Evolutionary conservation across 1,284 basidiomycete genomes (phyloP), one percentile per base, ranked within the genome.

Genomic region (Sporisorium scitamineum): DNA sequence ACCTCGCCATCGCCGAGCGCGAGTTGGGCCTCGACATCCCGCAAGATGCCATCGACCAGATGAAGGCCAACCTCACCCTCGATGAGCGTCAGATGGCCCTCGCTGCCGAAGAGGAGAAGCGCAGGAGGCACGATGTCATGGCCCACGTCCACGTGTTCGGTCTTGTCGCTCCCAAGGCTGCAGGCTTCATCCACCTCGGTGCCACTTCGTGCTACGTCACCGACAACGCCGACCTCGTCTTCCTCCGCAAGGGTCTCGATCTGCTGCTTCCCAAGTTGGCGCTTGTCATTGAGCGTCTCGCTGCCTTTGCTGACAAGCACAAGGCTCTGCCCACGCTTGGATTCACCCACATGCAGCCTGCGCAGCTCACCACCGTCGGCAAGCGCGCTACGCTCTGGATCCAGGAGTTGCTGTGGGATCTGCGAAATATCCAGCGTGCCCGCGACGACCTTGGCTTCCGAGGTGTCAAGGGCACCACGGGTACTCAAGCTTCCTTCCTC

Each of bases 201-300:
- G 96, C 96, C 44, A 99, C 96, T 8, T 97, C 95, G 6, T 99
- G 96, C 88, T 99, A 95, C 87, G 96, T 99, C 52, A 99, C 96
- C 31, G 96, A 99, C 70, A 86, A 86, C 58, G 77, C 96, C 55
- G 96, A 99, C 88, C 89, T 99, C 56, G 98, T 98, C 87, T 98
- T 99, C 88, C 89, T 99, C 32, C 93, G 93, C 68, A 90, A 92
- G 60, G 96, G 92, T 9, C 90, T 97, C 54, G 91, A 91, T 29
- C 90, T 94, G 83, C 90, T 98, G 73, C 89, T 97, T 53, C 90
- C 91, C 70, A 96, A 96, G 79, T 90, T 99, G 22, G 92, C 92
- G 1, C 89, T 94, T 29, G 90, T 98, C 64, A 96, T 99, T 82
- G 92, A 93, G 61, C 92, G 96, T 34, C 90, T 99, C 42, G 89